These are phyloP conservation scores for Paragyromitra xinjiangensis DNA, from an alignment of 495 filamentous ascomycete species.

Conservation along the genomic window DNA sequence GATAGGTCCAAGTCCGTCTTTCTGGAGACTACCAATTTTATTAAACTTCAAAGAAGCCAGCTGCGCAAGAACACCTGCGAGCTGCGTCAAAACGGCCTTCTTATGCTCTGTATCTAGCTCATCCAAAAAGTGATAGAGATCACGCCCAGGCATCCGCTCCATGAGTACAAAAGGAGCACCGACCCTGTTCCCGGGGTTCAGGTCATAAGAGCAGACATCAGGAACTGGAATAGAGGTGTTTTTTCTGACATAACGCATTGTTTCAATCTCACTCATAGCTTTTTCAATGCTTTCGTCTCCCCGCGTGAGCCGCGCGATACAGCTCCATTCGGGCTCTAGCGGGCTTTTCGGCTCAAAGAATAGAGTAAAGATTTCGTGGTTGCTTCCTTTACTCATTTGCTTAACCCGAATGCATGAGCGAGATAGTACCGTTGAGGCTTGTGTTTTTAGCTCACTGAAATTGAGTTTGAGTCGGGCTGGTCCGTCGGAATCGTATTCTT, in stretches of 20 bases:
- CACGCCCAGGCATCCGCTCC: conserved; percentile 3
- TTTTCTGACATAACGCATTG: neutral
- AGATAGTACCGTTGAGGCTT: conserved; percentile 7
- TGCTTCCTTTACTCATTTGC: too few species aligned
- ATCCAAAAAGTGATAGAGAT: neutral
- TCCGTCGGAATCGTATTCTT: neutral
- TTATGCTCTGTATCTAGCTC: neutral
- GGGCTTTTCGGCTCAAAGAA: too few species aligned
- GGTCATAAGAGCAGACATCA: neutral
- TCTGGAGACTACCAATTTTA: neutral
- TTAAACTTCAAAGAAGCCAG: conserved; percentile 4
- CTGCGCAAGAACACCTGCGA: neutral
- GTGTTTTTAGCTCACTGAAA: neutral
- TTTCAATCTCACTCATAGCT: neutral
- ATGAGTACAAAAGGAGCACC: conserved; percentile 13
- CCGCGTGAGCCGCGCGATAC: conserved; percentile 3
- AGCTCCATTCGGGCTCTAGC: neutral
- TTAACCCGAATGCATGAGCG: too few species aligned
- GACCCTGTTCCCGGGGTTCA: neutral
- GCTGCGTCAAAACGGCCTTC: neutral
- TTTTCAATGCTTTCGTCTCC: neutral
- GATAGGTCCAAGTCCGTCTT: neutral
- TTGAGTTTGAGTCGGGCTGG: neutral
- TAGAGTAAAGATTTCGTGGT: too few species aligned
- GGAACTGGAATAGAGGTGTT: conserved; percentile 14